Evolutionary conservation across 345 rosid genomes (phyloP).

Genomic region (Moricandia arvensis): DNA sequence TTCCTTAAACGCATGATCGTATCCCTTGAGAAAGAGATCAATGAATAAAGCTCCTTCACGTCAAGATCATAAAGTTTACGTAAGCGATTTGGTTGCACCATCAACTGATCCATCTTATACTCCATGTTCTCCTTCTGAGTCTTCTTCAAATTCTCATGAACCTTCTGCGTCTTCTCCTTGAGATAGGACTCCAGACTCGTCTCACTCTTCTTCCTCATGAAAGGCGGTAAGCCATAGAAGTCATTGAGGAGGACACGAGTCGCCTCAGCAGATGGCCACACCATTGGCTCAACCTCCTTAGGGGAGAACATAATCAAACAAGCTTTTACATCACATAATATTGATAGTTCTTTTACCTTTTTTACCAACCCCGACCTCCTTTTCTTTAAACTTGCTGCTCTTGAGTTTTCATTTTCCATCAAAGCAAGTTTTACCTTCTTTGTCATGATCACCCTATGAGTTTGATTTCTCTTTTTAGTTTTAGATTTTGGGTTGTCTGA

Average conservation of each 20-base stretch:
- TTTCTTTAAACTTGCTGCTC: constrained; percentile 51
- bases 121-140: constrained; percentile 1
- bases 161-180: constrained; percentile 10
- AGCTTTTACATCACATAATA: constrained; percentile 55
- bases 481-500: not conserved
- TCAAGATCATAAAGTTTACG: not conserved
- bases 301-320: constrained; percentile 55
- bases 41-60: not conserved
- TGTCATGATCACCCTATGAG: constrained; percentile 36
- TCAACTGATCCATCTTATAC: constrained; percentile 20
- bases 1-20: not conserved
- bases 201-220: constrained; percentile 5
- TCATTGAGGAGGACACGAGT: constrained; percentile 19
- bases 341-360: constrained; percentile 57
- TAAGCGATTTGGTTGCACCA: constrained; percentile 12
- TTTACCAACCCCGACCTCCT: constrained; percentile 55
- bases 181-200: constrained; percentile 22
- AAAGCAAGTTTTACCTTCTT: constrained; percentile 52
- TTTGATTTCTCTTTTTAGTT: not conserved
- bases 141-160: not conserved
- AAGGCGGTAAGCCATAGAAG: constrained; percentile 19
- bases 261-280: constrained; percentile 49
- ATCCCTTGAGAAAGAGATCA: not conserved
- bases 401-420: constrained; percentile 41
- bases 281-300: constrained; percentile 40